A percentile compares a stretch with the other conserved stretches of the same genome.
Conservation (phyloP, 2,329 filamentous ascomycete species). For the Pseudocercospora fuligena region DNA sequence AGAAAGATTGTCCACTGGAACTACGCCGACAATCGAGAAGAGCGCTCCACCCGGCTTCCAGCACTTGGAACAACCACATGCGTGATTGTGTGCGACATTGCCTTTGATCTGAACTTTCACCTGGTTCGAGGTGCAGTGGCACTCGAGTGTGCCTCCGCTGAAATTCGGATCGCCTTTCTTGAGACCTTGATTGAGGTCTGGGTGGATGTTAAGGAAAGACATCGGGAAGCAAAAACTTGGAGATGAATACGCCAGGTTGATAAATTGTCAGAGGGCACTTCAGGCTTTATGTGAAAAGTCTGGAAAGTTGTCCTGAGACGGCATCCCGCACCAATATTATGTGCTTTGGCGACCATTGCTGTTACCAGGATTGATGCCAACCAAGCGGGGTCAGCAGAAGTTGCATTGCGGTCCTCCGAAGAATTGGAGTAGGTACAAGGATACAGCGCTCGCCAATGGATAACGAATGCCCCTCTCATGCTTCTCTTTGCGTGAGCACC, state of each 20-base stretch:
- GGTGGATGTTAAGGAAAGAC: slow-evolving; percentile 54
- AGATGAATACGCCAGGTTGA: slow-evolving; percentile 1
- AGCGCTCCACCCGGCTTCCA: slow-evolving; percentile 69
- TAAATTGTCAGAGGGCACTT: background rate
- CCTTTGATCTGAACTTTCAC: slow-evolving; percentile 63
- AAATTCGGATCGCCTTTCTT: slow-evolving; percentile 60
- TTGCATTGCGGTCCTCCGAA: slow-evolving; percentile 9
- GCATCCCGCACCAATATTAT: slow-evolving; percentile 6
- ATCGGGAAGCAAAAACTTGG: slow-evolving; percentile 12
- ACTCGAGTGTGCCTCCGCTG: slow-evolving; percentile 65
- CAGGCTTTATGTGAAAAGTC: background rate
- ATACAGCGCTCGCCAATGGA: background rate
- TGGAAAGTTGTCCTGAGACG: background rate
- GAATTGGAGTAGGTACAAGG: slow-evolving; percentile 2
- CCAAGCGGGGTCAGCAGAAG: slow-evolving; percentile 17
- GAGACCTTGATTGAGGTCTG: slow-evolving; percentile 66
- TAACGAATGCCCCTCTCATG: background rate
- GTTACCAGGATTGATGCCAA: slow-evolving; percentile 14
- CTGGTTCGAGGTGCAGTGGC: slow-evolving; percentile 61
- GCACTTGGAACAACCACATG: slow-evolving; percentile 73
- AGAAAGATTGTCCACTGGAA: slow-evolving; percentile 59
- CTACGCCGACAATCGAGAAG: slow-evolving; percentile 67
- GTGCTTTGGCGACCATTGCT: slow-evolving; percentile 3
- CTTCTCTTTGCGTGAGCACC: background rate
- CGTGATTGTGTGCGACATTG: slow-evolving; percentile 71